Evolutionary conservation across 805 yeast species (phyloP), one percentile per base, ranked within the genome.

Genomic region (Wickerhamomyces queroliae): DNA sequence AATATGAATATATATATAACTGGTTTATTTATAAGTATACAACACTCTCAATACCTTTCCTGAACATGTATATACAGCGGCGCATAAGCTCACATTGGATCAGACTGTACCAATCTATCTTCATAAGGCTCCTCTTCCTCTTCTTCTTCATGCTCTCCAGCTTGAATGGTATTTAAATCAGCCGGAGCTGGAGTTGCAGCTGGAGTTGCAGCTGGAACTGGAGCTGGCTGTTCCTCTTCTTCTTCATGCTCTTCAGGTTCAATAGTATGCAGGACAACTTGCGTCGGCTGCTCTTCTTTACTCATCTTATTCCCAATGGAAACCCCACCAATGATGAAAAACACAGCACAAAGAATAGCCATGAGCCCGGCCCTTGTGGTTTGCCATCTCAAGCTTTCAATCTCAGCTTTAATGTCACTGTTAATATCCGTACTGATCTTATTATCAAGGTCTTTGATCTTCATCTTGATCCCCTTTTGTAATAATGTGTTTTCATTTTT

Each of bases 361-460:
- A 85, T 68, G 25, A 93, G 66, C 9, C 97, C 97, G 58, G 93
- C 76, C 41, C 96, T 70, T 2, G 96, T 89, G 33, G 91, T 78
- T 54, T 87, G 88, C 99, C 99, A 91, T 51, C 98, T 71, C 44
- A 91, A 69, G 42, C 81, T 78, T 62, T 91, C 99, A 41, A 88
- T 85, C 41, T 88, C 93, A 0, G 93, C 81, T 55, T 87, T 78
- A 56, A 89, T 74, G 7, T 86, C 93, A 25, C 93, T 80, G 44
- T 80, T 78, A 49, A 93, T 71, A 48, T 84, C 84, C 5, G 93
- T 84, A 19, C 85, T 77, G 43, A 91, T 90, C 49, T 87, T 80
- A 62, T 88, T 89, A 49, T 84, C 80, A 34, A 91, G 72, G 53
- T 85, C 95, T 54, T 87, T 95, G 39, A 89, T 78, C 45, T 75